phyloP scores from a whole-genome alignment of 257 asterid genomes.

The Schizonepeta tenuifolia region DNA sequence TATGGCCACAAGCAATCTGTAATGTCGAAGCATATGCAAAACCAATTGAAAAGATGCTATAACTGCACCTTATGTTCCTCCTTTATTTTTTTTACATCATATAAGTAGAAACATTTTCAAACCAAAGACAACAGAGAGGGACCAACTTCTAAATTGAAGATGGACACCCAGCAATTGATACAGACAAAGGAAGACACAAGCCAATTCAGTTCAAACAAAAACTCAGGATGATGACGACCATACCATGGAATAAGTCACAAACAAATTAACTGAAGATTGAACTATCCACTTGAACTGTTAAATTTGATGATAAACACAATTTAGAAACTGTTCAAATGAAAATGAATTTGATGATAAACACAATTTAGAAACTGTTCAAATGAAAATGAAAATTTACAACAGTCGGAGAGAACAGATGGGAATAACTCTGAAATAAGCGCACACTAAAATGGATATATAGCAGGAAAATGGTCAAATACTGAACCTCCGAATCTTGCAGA shows the following conservation, averaged over 20 bases:
- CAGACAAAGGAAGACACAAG: background rate
- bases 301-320: background rate
- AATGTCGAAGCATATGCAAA: slow-evolving; percentile 15
- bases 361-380: slow-evolving; percentile 8
- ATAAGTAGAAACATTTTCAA: background rate
- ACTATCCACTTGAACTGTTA: slow-evolving; percentile 11
- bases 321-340: slow-evolving; percentile 16
- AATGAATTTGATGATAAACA: slow-evolving; percentile 3
- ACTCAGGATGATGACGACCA: slow-evolving; percentile 15
- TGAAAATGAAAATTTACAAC: slow-evolving; percentile 14
- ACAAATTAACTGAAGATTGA: background rate
- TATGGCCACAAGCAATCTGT: slow-evolving; percentile 25
- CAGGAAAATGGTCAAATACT: slow-evolving; percentile 24
- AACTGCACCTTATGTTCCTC: slow-evolving; percentile 19
- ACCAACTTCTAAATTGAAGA: slow-evolving; percentile 25
- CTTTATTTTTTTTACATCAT: background rate
- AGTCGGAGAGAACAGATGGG: slow-evolving; percentile 20
- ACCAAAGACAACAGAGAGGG: slow-evolving; percentile 14
- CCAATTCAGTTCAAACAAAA: slow-evolving; percentile 19
- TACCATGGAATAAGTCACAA: slow-evolving; percentile 6
- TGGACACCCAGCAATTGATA: slow-evolving; percentile 4
- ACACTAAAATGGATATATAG: slow-evolving; percentile 5
- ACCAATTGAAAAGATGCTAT: slow-evolving; percentile 17
- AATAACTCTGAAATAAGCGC: slow-evolving; percentile 1
- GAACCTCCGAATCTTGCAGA: slow-evolving; percentile 91